A percentile compares a stretch with the other conserved stretches of the same genome.
Conservation (phyloP, 164 flowering plant species). For the Brasenia schreberi region DNA sequence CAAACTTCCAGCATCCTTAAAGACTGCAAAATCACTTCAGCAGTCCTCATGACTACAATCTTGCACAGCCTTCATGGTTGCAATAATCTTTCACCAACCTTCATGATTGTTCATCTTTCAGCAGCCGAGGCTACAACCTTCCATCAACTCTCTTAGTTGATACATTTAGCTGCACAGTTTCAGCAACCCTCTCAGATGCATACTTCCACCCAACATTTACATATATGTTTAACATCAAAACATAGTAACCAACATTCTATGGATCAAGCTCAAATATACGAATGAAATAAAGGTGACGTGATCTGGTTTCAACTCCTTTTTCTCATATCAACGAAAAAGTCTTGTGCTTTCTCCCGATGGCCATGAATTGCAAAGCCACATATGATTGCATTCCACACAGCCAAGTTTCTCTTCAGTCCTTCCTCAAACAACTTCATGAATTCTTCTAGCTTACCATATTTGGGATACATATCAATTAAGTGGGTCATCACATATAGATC, state of each 20-base stretch:
- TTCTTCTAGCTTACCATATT: constrained; percentile 52
- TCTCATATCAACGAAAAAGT: constrained; percentile 37
- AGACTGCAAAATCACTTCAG: too few relatives aligned
- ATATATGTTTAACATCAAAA: constrained; percentile 60
- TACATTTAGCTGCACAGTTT: too few relatives aligned
- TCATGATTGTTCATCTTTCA: too few relatives aligned
- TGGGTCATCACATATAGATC: constrained; percentile 50
- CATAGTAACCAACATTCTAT: constrained; percentile 50
- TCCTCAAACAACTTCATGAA: constrained; percentile 31
- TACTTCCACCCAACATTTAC: constrained; percentile 42
- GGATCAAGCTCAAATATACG: constrained; percentile 48
- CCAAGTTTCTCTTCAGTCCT: constrained; percentile 25
- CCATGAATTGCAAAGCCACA: constrained; percentile 57
- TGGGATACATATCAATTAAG: constrained; percentile 58
- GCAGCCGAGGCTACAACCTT: too few relatives aligned
- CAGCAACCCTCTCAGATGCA: too few relatives aligned
- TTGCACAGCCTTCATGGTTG: too few relatives aligned
- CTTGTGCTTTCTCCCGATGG: constrained; percentile 28
- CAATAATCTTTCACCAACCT: too few relatives aligned
- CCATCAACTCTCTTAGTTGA: too few relatives aligned
- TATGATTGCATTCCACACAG: constrained; percentile 58
- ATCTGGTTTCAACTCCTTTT: constrained; percentile 38
- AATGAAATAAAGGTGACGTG: constrained; percentile 49
- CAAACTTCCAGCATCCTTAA: too few relatives aligned
- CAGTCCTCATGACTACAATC: too few relatives aligned